Evolutionary conservation across 371 early-diverging fungal species (phyloP), one percentile per base, ranked within the genome.

Genomic region (Aphelidium insulamus): DNA sequence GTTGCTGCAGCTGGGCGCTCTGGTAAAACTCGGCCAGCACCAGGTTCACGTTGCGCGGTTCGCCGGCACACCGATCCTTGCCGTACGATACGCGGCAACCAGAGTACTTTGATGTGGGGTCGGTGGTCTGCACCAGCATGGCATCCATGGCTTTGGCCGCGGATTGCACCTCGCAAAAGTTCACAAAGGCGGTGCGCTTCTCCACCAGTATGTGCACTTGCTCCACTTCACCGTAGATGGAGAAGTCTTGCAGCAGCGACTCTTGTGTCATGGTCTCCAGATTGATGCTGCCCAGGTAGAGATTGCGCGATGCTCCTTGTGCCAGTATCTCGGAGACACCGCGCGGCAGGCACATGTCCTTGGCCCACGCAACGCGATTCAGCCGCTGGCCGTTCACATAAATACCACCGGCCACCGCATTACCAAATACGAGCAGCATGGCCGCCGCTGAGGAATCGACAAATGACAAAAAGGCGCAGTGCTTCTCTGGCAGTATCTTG

Each of bases 381-480:
- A n/a, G n/a, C n/a, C n/a, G n/a, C n/a, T n/a, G n/a, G n/a, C n/a
- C n/a, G n/a, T n/a, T n/a, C n/a, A n/a, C n/a, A n/a, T n/a, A n/a
- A n/a, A n/a, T n/a, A n/a, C n/a, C n/a, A n/a, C n/a, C n/a, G n/a
- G n/a, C n/a, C n/a, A n/a, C n/a, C n/a, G n/a, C n/a, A n/a, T n/a
- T n/a, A n/a, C n/a, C n/a, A n/a, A n/a, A n/a, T n/a, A n/a, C n/a
- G n/a, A n/a, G n/a, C n/a, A 55, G 47, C 15, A 34, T n/a, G 9
- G 36, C 20, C n/a, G 85, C 85, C 2, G 66, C 51, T 1, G 49
- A 23, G 2, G 72, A 49, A 21, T 79, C 75, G 33, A 81, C 40
- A 48, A 84, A 84, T 6, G 79, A 61, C 26, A 81, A 48, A 44
- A 84, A 84, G 7, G 70, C 62, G 37, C 82, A 80, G 44, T 59